Percentiles rank a stretch among this genome's conserved stretches.
Conservation (phyloP, 2,329 filamentous ascomycete genomes). For the Alternaria alternata region DNA sequence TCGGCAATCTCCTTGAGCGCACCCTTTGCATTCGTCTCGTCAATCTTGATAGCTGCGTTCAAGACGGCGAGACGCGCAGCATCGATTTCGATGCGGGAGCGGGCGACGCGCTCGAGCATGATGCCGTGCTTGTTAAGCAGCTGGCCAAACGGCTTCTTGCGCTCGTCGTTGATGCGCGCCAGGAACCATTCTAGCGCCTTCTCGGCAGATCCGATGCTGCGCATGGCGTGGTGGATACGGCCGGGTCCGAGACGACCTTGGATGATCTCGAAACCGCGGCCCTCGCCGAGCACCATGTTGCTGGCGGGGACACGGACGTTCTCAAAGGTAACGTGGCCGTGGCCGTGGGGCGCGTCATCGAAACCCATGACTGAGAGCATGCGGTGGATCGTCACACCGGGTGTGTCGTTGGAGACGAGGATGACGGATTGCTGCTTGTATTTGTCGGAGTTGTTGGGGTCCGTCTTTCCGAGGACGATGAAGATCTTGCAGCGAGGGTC, state of each 20-base stretch:
- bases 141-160: constrained; percentile 91
- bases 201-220: constrained; percentile 89
- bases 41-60: constrained; percentile 95
- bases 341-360: constrained; percentile 97
- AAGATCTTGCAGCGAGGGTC: constrained; percentile 93
- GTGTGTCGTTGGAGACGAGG: constrained; percentile 80
- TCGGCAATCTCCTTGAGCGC: constrained; percentile 93
- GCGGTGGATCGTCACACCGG: constrained; percentile 89
- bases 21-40: constrained; percentile 85
- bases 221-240: constrained; percentile 98
- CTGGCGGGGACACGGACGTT: constrained; percentile 86
- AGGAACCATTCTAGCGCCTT: constrained; percentile 94
- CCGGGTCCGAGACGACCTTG: constrained; percentile 95
- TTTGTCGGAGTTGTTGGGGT: constrained; percentile 74
- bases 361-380: constrained; percentile 96
- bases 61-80: constrained; percentile 87
- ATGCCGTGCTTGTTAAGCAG: constrained; percentile 87
- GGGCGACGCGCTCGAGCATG: constrained; percentile 93
- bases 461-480: constrained; percentile 95
- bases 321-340: constrained; percentile 89
- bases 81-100: constrained; percentile 92
- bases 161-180: constrained; percentile 89
- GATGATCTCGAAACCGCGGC: constrained; percentile 96
- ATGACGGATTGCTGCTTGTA: constrained; percentile 95
- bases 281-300: constrained; percentile 91